Percentiles rank a stretch among this genome's conserved stretches.
Conservation (phyloP, 257 asterid genomes). For the Solanum appendiculatum region DNA sequence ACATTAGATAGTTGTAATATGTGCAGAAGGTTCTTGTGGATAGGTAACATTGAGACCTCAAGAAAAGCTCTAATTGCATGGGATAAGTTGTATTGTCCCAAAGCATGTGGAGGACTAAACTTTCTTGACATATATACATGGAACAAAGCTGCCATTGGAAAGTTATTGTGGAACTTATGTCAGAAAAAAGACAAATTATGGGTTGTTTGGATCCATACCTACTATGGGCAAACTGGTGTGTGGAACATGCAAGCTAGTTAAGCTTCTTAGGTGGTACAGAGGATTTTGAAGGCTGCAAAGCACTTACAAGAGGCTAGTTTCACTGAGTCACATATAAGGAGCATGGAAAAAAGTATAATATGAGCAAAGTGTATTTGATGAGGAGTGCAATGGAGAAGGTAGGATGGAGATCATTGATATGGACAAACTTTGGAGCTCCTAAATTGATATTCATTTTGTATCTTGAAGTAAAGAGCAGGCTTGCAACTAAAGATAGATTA, state of each 20-base stretch:
- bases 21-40: not conserved
- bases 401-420: not conserved
- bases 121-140: not conserved
- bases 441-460: not conserved
- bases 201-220: not conserved
- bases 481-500: not conserved
- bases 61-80: not conserved
- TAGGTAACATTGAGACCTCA: not conserved
- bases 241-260: too few relatives aligned
- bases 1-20: too few relatives aligned
- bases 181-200: not conserved
- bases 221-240: not conserved
- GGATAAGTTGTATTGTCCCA: not conserved
- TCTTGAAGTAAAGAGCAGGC: not conserved
- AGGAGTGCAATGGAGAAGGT: not conserved
- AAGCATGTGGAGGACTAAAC: not conserved
- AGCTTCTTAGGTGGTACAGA: not conserved
- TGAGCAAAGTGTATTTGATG: not conserved
- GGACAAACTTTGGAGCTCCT: not conserved
- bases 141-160: not conserved
- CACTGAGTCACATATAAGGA: not conserved
- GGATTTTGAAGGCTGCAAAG: not conserved
- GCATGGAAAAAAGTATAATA: not conserved
- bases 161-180: not conserved
- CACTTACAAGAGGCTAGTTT: not conserved